These are phyloP conservation scores for Pinus tabuliformis DNA, from an alignment of 75 land plant species.

Conservation along the genomic window DNA sequence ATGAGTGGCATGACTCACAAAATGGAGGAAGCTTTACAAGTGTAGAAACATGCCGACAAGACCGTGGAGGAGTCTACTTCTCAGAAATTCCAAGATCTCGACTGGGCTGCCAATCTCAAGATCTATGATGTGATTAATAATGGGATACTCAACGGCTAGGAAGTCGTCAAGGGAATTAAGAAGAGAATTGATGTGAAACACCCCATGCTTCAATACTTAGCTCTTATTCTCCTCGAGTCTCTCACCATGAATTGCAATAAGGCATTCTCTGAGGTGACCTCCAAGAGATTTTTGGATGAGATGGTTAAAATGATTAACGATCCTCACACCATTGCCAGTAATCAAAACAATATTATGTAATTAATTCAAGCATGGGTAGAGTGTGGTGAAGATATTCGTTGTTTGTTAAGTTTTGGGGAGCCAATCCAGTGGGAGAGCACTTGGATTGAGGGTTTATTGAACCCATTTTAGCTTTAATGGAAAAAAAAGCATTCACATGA, in stretches of 20 bases:
- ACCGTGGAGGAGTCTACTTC: conserved; percentile 34
- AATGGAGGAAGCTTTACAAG: too few relatives aligned
- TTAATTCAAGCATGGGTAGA: conserved; percentile 85
- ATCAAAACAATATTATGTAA: conserved; percentile 53
- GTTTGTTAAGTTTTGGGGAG: conserved; percentile 72
- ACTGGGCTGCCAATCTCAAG: conserved; percentile 28
- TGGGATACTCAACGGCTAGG: conserved; percentile 57
- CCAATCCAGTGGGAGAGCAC: conserved; percentile 10
- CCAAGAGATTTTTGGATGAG: conserved; percentile 86
- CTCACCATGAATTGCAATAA: conserved; percentile 80
- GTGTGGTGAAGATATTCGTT: conserved; percentile 58
- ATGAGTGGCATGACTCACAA: too few relatives aligned
- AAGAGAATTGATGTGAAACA: conserved; percentile 48
- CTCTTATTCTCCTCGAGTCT: conserved; percentile 66
- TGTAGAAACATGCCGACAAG: conserved; percentile 13
- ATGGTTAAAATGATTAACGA: conserved; percentile 81
- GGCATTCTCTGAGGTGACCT: conserved; percentile 82
- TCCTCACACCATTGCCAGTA: conserved; percentile 35
- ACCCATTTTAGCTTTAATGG: too few relatives aligned
- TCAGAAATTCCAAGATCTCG: conserved; percentile 15
- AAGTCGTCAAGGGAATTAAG: conserved; percentile 70
- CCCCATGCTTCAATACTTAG: conserved; percentile 37
- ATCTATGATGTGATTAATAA: conserved; percentile 35
- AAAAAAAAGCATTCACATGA: too few relatives aligned
- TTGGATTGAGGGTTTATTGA: too few relatives aligned